Conservation (phyloP, 2,329 filamentous ascomycete species). For the Emericellopsis cladophorae region DNA sequence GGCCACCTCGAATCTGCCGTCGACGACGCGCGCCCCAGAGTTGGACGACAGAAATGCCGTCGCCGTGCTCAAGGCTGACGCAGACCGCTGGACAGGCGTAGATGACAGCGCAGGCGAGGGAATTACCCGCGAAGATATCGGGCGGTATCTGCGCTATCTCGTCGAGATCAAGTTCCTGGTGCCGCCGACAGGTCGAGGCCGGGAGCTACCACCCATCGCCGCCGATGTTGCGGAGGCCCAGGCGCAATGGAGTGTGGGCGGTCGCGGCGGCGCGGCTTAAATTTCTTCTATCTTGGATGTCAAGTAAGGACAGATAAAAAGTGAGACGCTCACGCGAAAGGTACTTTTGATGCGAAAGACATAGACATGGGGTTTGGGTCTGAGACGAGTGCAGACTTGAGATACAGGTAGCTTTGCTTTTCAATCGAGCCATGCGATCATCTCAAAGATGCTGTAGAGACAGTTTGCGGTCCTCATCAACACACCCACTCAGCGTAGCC, state of each 20-base stretch:
- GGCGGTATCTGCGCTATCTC: slow-evolving; percentile 13
- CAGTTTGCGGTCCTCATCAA: no score
- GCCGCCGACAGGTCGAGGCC: slow-evolving; percentile 13
- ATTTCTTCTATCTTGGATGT: neutral
- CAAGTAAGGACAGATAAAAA: no score
- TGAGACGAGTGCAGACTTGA: no score
- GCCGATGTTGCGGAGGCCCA: neutral
- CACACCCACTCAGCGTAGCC: no score
- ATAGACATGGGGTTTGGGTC: no score
- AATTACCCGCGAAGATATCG: slow-evolving; percentile 11
- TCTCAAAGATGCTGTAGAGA: no score
- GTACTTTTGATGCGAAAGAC: no score
- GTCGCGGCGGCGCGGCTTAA: neutral
- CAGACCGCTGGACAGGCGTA: slow-evolving; percentile 41
- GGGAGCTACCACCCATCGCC: slow-evolving; percentile 10
- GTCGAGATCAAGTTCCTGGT: slow-evolving; percentile 15
- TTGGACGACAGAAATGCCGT: slow-evolving; percentile 55
- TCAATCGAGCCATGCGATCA: no score
- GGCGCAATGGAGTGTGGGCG: slow-evolving; percentile 2
- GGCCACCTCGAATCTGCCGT: slow-evolving; percentile 53
- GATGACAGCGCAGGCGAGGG: slow-evolving; percentile 35
- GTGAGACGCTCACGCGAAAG: no score
- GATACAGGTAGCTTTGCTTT: no score
- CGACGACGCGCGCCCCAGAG: slow-evolving; percentile 56
- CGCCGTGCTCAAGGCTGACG: slow-evolving; percentile 49